Percentiles rank a stretch among this genome's conserved stretches.
Conservation (phyloP, 2,329 filamentous ascomycete genomes). For the Thelonectria olida region DNA sequence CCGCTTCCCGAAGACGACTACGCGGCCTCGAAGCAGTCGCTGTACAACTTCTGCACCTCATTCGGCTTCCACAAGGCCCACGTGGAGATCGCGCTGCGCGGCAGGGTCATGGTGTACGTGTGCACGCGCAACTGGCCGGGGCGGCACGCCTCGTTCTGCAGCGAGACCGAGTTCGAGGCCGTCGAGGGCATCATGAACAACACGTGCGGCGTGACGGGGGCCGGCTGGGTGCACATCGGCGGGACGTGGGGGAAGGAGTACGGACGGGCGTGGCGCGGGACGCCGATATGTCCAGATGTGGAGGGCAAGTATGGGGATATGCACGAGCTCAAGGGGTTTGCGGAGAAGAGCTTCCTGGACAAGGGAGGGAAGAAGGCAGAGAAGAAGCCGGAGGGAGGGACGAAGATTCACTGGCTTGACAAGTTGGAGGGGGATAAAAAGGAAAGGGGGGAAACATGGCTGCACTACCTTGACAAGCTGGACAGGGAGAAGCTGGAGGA, state of each 20-base stretch:
- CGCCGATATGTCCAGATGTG: neutral
- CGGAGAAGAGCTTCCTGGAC: neutral
- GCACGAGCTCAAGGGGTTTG: neutral
- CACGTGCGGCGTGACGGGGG: slow-evolving; percentile 8
- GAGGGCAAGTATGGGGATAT: neutral
- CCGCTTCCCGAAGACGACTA: slow-evolving; percentile 13
- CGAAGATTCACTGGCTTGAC: neutral
- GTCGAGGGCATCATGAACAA: slow-evolving; percentile 17
- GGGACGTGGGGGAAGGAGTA: slow-evolving; percentile 12
- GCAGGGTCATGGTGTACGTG: slow-evolving; percentile 19
- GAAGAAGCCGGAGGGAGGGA: neutral
- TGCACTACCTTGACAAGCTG: too few species aligned
- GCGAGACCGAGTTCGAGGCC: slow-evolving; percentile 19
- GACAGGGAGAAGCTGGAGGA: too few species aligned
- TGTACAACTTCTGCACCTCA: slow-evolving; percentile 18
- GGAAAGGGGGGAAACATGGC: neutral
- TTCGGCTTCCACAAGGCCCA: slow-evolving; percentile 8
- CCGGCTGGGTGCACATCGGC: slow-evolving; percentile 1
- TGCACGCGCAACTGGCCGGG: neutral
- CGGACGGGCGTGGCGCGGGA: slow-evolving; percentile 18
- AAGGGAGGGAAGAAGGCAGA: neutral
- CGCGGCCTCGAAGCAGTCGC: slow-evolving; percentile 14
- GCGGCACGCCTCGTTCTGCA: neutral
- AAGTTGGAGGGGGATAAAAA: neutral
- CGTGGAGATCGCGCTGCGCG: slow-evolving; percentile 16